phyloP scores from a whole-genome alignment of 2,329 filamentous ascomycete genomes.

The Apiospora aurea region DNA sequence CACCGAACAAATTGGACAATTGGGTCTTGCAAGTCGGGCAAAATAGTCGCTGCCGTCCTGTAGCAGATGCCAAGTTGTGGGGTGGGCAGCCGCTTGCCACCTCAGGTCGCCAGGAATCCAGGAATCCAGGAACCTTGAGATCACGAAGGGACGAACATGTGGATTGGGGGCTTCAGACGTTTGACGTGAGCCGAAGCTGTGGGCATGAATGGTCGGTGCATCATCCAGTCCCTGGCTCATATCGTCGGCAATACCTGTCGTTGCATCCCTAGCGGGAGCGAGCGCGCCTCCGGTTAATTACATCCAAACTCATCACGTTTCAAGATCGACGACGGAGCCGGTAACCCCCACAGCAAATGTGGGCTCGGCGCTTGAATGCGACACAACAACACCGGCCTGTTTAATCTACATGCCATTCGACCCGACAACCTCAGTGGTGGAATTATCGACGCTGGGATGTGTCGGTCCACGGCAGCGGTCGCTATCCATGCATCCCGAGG shows the following conservation, averaged over 20 bases:
- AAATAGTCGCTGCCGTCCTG: neutral
- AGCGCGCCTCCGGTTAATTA: slow-evolving; percentile 2
- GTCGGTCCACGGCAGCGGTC: neutral
- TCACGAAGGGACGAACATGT: slow-evolving; percentile 5
- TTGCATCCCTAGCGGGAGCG: neutral
- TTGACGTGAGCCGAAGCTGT: neutral
- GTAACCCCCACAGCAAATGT: neutral
- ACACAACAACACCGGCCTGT: slow-evolving; percentile 1
- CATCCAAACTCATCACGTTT: slow-evolving; percentile 8
- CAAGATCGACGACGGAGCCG: slow-evolving; percentile 8
- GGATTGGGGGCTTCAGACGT: neutral
- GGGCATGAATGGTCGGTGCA: neutral
- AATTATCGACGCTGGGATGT: slow-evolving; percentile 1
- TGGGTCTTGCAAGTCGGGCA: neutral
- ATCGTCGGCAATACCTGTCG: neutral
- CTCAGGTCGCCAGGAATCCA: neutral
- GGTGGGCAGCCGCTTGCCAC: neutral
- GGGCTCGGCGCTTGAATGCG: neutral
- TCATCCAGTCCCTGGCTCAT: neutral
- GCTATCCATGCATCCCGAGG: neutral
- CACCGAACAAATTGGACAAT: slow-evolving; percentile 6
- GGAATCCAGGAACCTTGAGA: neutral
- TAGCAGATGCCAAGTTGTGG: neutral
- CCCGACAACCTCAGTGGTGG: slow-evolving; percentile 7
- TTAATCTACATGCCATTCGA: neutral